Conservation (phyloP, 148 eudicot genomes). For the Fallopia convolvulus region DNA sequence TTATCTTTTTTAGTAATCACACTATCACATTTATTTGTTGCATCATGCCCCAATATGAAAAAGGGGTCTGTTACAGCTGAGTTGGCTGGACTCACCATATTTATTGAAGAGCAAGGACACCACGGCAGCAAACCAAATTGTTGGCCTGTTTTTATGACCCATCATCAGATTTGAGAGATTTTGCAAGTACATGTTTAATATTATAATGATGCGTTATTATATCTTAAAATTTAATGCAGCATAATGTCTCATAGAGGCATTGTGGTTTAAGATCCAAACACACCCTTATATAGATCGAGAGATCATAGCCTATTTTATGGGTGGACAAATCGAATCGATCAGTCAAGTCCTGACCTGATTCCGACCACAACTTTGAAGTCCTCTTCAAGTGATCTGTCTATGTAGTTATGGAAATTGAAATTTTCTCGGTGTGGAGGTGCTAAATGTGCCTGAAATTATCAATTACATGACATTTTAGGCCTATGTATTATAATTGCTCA, state of each 20-base stretch:
- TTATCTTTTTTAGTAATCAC: no score
- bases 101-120: neutral
- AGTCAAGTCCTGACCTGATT: neutral
- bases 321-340: no score
- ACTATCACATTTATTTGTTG: no score
- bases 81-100: neutral
- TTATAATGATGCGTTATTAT: no score
- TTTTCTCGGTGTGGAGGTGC: neutral
- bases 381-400: neutral
- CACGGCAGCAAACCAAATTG: neutral
- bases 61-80: neutral
- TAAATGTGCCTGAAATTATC: neutral
- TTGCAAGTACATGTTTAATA: no score
- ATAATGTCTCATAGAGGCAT: neutral
- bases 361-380: neutral
- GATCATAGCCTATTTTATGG: no score
- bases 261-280: no score
- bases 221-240: no score
- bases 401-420: neutral
- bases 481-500: no score
- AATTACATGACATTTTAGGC: neutral
- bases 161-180: no score
- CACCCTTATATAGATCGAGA: no score
- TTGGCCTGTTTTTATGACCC: neutral
- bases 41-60: no score